A percentile compares a stretch with the other conserved stretches of the same genome.
phyloP scores from a whole-genome alignment of 2,329 filamentous ascomycete genomes.

The Trichophyton rubrum region DNA sequence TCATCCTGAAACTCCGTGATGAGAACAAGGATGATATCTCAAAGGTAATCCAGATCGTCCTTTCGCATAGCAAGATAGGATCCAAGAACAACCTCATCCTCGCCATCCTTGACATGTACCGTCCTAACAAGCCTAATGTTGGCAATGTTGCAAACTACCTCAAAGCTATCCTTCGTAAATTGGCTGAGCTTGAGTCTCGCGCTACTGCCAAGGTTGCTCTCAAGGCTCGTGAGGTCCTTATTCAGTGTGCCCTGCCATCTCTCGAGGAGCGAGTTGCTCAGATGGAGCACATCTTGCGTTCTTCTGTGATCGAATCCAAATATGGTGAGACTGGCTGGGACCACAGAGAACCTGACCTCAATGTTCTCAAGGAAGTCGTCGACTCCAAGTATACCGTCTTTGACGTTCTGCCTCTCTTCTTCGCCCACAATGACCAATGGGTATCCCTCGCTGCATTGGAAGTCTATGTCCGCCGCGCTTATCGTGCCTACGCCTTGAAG shows the following conservation, averaged over 20 bases:
- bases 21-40: slow-evolving; percentile 87
- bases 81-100: slow-evolving; percentile 90
- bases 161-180: slow-evolving; percentile 64
- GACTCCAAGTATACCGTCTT: slow-evolving; percentile 98
- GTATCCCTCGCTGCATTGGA: slow-evolving; percentile 87
- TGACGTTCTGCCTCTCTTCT: slow-evolving; percentile 90
- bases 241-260: slow-evolving; percentile 91
- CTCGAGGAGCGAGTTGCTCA: slow-evolving; percentile 87
- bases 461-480: slow-evolving; percentile 90
- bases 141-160: slow-evolving; percentile 84
- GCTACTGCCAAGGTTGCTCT: slow-evolving; percentile 88
- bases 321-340: slow-evolving; percentile 97
- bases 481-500: slow-evolving; percentile 89
- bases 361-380: slow-evolving; percentile 91
- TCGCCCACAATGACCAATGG: slow-evolving; percentile 86
- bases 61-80: slow-evolving; percentile 84
- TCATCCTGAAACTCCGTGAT: slow-evolving; percentile 84
- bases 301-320: slow-evolving; percentile 88
- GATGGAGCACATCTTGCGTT: slow-evolving; percentile 97
- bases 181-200: slow-evolving; percentile 81
- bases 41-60: slow-evolving; percentile 73
- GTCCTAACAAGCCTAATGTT: slow-evolving; percentile 81
- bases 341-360: slow-evolving; percentile 79
- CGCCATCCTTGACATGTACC: slow-evolving; percentile 85
- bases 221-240: slow-evolving; percentile 93